Base-by-base conservation (phyloP, 192 early-diverging fungal species). In the Phlyctochytrium arcticum region DNA sequence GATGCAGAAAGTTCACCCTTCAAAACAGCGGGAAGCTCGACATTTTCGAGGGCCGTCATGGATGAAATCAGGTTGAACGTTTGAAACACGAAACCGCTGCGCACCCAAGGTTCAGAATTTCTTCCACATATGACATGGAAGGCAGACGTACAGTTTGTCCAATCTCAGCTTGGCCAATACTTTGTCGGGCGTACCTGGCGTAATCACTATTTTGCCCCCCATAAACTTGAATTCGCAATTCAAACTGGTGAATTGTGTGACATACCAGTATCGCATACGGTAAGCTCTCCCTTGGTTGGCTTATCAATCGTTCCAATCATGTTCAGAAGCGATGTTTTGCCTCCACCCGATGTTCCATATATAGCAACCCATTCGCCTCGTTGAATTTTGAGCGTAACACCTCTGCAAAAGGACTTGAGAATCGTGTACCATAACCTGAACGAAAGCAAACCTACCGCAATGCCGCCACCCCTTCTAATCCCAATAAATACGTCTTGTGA, bases 241-340 rank as follows among this genome's bases (percentile, higher is more conserved):
- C 37, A 42, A 42, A 42, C 37, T 42, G 8, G 8, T 42, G 8
- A 42, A 5, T 10, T 17, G 57, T 12, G 19, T 10, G 6, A 7
- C 34, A 12, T 50, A 71, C 69, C 48, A 6, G 54, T 71, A 21
- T 68, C 65, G 33, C 71, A 60, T 12, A 72, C 60, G 8, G 54
- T 56, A 53, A 72, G 48, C 17, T 72, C 65, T 23, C 71, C 71
- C 54, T 72, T 72, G 1, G 71, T 68, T 0, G 71, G 71, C 54
- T 68, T 68, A 53, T 72, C 71, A n/a, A 72, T 72, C 50, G 71
- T 72, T 12, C 71, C 71, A 26, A 72, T 49, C 19, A 72, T 68
- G 47, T 72, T 72, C 31, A 72, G 51, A 46, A 72, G 39, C 24
- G 48, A 54, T 0, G 65, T 68, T 31, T 72, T 72, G 15, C 71